phyloP scores from a whole-genome alignment of 352 stramenopile genomes.

The Globisporangium yorkense region DNA sequence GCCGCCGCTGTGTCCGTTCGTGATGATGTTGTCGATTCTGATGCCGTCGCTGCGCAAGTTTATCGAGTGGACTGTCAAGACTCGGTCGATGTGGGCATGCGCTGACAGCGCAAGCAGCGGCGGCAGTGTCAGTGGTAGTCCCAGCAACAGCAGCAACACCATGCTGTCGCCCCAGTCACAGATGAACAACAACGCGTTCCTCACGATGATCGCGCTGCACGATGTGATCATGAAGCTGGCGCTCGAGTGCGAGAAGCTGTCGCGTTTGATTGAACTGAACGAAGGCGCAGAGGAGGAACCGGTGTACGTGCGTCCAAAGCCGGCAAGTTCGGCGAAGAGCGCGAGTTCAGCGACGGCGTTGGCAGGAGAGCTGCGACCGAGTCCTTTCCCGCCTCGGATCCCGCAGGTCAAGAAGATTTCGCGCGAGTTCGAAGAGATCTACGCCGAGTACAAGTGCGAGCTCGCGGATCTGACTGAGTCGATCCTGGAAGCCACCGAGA shows the following conservation, averaged over 20 bases:
- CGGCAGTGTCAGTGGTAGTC: neutral
- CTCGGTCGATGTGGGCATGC: slow-evolving; percentile 29
- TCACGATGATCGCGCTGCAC: slow-evolving; percentile 43
- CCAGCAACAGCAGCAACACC: slow-evolving; percentile 3
- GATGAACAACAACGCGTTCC: neutral
- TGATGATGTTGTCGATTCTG: slow-evolving; percentile 60
- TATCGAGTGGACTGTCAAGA: slow-evolving; percentile 37
- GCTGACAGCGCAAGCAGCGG: neutral
- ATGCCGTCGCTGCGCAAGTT: slow-evolving; percentile 53
- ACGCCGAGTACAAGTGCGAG: slow-evolving; percentile 42
- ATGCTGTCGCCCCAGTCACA: neutral
- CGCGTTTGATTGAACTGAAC: slow-evolving; percentile 38
- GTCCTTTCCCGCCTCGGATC: slow-evolving; percentile 9
- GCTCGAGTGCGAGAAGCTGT: slow-evolving; percentile 22
- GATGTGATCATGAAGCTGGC: slow-evolving; percentile 31
- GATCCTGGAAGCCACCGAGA: slow-evolving; percentile 41
- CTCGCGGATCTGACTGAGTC: slow-evolving; percentile 50
- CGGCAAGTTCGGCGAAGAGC: neutral
- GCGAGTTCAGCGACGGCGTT: neutral
- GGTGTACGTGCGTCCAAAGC: slow-evolving; percentile 4
- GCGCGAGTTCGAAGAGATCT: slow-evolving; percentile 36
- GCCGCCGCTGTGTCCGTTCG: slow-evolving; percentile 31
- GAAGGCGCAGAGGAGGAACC: slow-evolving; percentile 28
- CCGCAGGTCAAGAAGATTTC: slow-evolving; percentile 54
- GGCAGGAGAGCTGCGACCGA: neutral